Percentiles rank a stretch among this genome's conserved stretches.
Evolutionary conservation across 1,284 basidiomycete genomes (phyloP).

Genomic region (Cutaneotrichosporon dermatis): DNA sequence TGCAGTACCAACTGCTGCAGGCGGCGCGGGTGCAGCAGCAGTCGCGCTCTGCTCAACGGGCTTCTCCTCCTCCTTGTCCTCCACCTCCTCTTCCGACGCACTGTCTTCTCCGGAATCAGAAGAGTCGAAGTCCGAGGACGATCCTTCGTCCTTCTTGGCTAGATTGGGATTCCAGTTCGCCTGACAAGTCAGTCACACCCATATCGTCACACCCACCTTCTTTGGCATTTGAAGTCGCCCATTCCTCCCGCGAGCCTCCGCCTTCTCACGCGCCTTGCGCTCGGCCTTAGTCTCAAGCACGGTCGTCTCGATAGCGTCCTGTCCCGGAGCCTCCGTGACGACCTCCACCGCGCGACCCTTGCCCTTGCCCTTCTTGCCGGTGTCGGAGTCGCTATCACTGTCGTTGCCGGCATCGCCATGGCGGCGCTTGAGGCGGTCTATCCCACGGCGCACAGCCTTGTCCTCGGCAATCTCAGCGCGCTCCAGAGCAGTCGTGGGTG

Average conservation of each 20-base stretch:
- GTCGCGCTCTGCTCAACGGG: background rate
- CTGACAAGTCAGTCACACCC: constrained; percentile 15
- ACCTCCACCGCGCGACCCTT: constrained; percentile 60
- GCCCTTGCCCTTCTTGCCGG: constrained; percentile 55
- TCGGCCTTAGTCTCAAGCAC: constrained; percentile 36
- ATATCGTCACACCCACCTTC: constrained; percentile 35
- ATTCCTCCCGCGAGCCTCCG: constrained; percentile 14
- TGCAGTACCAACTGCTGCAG: background rate
- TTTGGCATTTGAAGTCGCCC: constrained; percentile 27
- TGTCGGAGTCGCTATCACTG: constrained; percentile 42
- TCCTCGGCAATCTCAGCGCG: constrained; percentile 77
- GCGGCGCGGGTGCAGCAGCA: background rate
- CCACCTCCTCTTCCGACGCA: constrained; percentile 13
- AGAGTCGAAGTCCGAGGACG: constrained; percentile 47
- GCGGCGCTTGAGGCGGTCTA: constrained; percentile 55
- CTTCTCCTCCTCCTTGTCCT: constrained; percentile 3
- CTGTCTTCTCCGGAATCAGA: constrained; percentile 44
- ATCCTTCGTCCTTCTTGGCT: constrained; percentile 17
- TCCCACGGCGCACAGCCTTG: constrained; percentile 63
- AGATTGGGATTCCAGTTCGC: constrained; percentile 43
- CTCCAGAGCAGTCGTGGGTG: constrained; percentile 43
- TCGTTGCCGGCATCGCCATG: constrained; percentile 55
- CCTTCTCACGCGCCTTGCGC: constrained; percentile 21
- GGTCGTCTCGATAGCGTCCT: constrained; percentile 51
- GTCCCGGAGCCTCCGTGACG: constrained; percentile 55